Evolutionary conservation across 106 monocot genomes (phyloP), one percentile per base, ranked within the genome.

Genomic region (Allium sativum): DNA sequence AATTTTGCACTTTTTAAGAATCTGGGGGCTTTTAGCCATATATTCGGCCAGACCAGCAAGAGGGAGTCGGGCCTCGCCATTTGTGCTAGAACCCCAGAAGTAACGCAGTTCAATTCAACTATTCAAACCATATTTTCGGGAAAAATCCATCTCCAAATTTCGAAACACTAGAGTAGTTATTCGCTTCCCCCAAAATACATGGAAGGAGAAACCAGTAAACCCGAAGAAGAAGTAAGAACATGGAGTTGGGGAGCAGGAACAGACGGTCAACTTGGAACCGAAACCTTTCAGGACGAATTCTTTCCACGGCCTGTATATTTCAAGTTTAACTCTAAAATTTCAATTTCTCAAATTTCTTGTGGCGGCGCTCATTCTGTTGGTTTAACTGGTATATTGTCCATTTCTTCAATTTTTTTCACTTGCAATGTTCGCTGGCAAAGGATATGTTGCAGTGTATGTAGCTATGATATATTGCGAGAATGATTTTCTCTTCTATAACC

Each of bases 171-270:
- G 5, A 31, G 31, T 31, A 31, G 5, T 31, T 31, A 31, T 31
- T 31, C 31, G 0, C 31, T 5, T 31, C 5, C 31, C 2, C 31
- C 31, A 31, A 31, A 31, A 3, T 5, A 31, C 5, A 50, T 50
- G 15, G 59, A 60, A 60, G 40, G 7, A 13, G 43, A 60, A 10
- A 44, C 17, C 15, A 13, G 3, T 3, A 48, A 8, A 53, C 18
- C 56, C 4, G 73, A 48, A 40, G 59, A 66, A 14, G 68, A 53
- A 21, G 69, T 45, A 9, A 20, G 52, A 41, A 62, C 62, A 14
- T 93, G 88, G 82, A 78, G 82, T 55, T 93, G 93, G 93, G 93
- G 93, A 11, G 93, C 88, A 0, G 88, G 88, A 15, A 78, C 93
- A 9, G 93, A 93, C 16, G 93, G 93, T 7, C 93, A 93, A 59